A percentile compares a stretch with the other conserved stretches of the same genome.
Evolutionary conservation across 805 yeast genomes (phyloP).

Genomic region (Myxozyma sirexii): DNA sequence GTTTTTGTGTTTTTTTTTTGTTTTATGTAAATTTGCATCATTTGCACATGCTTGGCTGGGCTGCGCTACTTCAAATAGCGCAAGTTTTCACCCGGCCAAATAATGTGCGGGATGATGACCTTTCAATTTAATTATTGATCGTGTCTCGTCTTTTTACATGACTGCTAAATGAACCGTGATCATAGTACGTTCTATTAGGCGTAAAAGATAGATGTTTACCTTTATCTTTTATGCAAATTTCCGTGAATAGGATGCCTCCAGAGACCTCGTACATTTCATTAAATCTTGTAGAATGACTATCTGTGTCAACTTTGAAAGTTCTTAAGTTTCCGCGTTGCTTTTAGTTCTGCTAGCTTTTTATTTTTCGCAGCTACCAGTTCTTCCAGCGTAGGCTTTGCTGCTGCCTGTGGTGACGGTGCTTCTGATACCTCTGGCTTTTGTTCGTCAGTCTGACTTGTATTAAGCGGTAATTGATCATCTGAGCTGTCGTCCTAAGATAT

Average conservation of each 20-base stretch:
- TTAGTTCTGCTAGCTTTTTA: background rate
- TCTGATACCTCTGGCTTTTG: background rate
- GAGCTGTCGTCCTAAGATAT: background rate
- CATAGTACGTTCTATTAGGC: conserved; percentile 34
- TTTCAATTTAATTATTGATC: conserved; percentile 6
- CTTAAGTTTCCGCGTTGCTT: background rate
- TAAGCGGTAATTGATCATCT: background rate
- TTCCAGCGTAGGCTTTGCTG: conserved; percentile 3
- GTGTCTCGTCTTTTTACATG: background rate
- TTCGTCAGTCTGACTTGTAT: background rate
- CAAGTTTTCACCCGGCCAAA: background rate
- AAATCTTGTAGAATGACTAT: background rate
- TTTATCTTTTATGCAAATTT: background rate
- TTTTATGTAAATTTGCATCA: conserved; percentile 4
- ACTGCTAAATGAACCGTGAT: conserved; percentile 29
- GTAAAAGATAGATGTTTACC: background rate
- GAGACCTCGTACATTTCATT: conserved; percentile 32
- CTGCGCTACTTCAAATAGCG: background rate
- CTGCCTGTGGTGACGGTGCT: background rate
- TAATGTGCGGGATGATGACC: conserved; percentile 5
- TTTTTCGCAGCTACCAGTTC: conserved; percentile 10
- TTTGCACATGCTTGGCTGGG: conserved; percentile 13
- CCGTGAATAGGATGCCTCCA: conserved; percentile 34
- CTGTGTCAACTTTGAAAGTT: background rate
- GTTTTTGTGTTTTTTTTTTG: background rate